A percentile compares a stretch with the other conserved stretches of the same genome.
These are phyloP conservation scores for Clarireedia monteithiana DNA, from an alignment of 2,329 filamentous ascomycete genomes.

Conservation along the genomic window DNA sequence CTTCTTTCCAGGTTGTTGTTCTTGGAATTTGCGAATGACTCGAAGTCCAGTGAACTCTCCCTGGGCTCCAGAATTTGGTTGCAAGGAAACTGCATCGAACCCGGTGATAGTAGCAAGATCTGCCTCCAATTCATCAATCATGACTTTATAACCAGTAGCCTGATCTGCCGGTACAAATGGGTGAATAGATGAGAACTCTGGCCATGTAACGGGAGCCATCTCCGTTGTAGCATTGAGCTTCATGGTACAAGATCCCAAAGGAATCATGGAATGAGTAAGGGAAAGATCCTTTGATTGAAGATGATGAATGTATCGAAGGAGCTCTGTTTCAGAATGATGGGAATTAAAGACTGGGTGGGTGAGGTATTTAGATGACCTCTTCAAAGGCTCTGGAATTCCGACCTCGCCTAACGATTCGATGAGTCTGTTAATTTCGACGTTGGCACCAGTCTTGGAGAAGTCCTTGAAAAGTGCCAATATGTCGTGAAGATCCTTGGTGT, in stretches of 20 bases:
- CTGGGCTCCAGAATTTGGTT: constrained; percentile 94
- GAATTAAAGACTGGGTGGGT: constrained; percentile 93
- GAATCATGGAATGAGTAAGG: constrained; percentile 94
- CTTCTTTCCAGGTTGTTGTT: constrained; percentile 58
- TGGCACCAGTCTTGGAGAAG: constrained; percentile 16
- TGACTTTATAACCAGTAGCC: constrained; percentile 57
- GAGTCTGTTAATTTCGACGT: constrained; percentile 30
- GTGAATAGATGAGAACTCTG: constrained; percentile 71
- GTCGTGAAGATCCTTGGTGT: constrained; percentile 45
- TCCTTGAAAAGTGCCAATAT: constrained; percentile 49
- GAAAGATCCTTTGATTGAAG: constrained; percentile 92
- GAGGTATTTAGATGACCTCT: constrained; percentile 67
- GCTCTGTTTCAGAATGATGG: constrained; percentile 89
- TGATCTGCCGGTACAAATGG: constrained; percentile 63
- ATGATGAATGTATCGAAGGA: constrained; percentile 88
- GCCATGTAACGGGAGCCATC: constrained; percentile 79
- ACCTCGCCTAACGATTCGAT: constrained; percentile 33
- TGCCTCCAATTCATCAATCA: constrained; percentile 65
- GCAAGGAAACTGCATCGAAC: constrained; percentile 81
- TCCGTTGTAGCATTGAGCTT: constrained; percentile 92
- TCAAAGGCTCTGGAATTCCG: constrained; percentile 50
- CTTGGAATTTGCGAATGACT: constrained; percentile 78
- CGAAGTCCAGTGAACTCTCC: constrained; percentile 89
- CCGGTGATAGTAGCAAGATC: constrained; percentile 80
- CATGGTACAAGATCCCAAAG: constrained; percentile 95